A percentile compares a stretch with the other conserved stretches of the same genome.
These are phyloP conservation scores for Mycena floridula DNA, from an alignment of 768 basidiomycete species.

Conservation along the genomic window DNA sequence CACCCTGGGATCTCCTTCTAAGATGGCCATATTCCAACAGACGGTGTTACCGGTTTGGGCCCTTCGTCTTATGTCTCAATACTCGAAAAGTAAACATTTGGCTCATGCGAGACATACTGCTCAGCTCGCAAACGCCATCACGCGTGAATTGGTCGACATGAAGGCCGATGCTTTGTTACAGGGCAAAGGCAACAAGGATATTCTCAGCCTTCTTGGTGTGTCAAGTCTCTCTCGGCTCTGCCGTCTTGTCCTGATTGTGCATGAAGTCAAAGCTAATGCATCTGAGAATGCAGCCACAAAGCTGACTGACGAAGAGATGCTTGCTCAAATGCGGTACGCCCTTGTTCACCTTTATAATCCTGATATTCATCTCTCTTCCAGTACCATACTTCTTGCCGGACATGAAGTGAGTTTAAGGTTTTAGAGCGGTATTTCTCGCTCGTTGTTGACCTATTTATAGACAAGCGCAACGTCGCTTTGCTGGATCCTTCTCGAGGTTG, in stretches of 20 bases:
- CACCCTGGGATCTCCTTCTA: constrained; percentile 41
- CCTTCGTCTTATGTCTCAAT: constrained; percentile 39
- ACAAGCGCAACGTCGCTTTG: constrained; percentile 52
- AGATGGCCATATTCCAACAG: constrained; percentile 40
- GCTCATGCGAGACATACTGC: constrained; percentile 42
- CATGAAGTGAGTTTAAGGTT: no score
- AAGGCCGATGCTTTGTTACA: constrained; percentile 42
- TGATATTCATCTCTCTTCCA: constrained; percentile 8
- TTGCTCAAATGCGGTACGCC: constrained; percentile 29
- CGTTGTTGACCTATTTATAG: no score
- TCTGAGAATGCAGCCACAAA: constrained; percentile 27
- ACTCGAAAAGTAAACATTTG: constrained; percentile 36
- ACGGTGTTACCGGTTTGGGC: constrained; percentile 42
- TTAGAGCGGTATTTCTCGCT: no score
- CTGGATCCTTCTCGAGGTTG: constrained; percentile 62
- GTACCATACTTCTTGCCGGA: constrained; percentile 40
- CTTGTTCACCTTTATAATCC: background rate
- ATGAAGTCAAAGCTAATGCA: constrained; percentile 37
- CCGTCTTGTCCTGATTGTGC: background rate
- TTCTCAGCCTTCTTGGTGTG: constrained; percentile 52
- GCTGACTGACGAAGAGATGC: constrained; percentile 34
- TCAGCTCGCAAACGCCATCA: constrained; percentile 36
- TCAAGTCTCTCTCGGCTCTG: background rate
- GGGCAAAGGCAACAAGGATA: constrained; percentile 45
- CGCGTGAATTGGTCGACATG: constrained; percentile 38